A percentile compares a stretch with the other conserved stretches of the same genome.
phyloP scores from a whole-genome alignment of 257 asterid genomes.

The Scutellaria galericulata region DNA sequence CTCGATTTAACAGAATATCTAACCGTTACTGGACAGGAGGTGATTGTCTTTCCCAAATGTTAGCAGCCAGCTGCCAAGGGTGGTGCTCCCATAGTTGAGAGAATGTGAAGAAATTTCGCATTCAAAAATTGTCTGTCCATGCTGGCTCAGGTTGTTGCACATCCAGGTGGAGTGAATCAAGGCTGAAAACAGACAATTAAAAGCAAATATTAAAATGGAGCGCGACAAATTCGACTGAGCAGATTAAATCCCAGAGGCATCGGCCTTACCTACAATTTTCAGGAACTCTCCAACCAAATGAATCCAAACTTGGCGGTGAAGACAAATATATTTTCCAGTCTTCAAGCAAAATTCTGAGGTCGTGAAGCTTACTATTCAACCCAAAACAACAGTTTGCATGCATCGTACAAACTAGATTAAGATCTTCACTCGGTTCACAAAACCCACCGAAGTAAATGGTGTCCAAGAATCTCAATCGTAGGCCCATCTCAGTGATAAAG shows the following conservation, averaged over 20 bases:
- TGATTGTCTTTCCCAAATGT: neutral
- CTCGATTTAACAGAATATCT: constrained; percentile 7
- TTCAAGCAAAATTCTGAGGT: constrained; percentile 68
- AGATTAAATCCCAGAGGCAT: constrained; percentile 35
- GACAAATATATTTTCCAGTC: constrained; percentile 68
- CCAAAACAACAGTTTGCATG: constrained; percentile 86
- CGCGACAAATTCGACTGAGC: neutral
- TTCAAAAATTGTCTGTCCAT: constrained; percentile 15
- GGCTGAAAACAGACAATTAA: constrained; percentile 44
- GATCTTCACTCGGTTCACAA: constrained; percentile 78
- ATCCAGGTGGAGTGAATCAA: constrained; percentile 44
- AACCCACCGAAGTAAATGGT: constrained; percentile 72
- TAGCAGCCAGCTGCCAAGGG: neutral
- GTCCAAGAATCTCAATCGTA: constrained; percentile 63
- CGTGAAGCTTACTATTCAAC: constrained; percentile 66
- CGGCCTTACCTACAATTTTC: constrained; percentile 72
- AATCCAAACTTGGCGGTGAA: constrained; percentile 41
- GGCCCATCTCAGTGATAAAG: constrained; percentile 49
- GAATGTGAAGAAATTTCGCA: neutral
- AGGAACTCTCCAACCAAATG: constrained; percentile 74
- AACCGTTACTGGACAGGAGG: constrained; percentile 14
- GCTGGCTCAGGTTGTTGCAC: constrained; percentile 30
- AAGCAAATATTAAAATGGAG: neutral
- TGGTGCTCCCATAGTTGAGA: constrained; percentile 22
- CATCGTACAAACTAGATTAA: constrained; percentile 71